A percentile compares a stretch with the other conserved stretches of the same genome.
phyloP scores from a whole-genome alignment of 2,329 filamentous ascomycete genomes.

The Grosmannia clavigera region DNA sequence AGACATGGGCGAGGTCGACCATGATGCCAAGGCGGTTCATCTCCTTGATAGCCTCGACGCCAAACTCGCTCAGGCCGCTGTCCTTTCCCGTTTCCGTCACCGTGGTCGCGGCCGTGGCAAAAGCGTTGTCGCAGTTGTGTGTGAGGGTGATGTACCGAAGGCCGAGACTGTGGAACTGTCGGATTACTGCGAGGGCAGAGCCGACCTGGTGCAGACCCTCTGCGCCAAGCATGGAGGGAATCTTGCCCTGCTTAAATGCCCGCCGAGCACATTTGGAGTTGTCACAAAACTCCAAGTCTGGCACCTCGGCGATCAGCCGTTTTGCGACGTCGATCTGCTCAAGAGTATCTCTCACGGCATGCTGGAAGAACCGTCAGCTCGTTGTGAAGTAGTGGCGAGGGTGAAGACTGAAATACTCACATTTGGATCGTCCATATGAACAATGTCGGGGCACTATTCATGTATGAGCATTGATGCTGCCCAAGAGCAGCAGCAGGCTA shows the following conservation, averaged over 20 bases:
- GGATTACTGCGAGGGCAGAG: conserved; percentile 20
- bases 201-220: conserved; percentile 25
- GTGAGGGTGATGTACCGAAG: conserved; percentile 24
- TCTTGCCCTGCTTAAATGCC: conserved; percentile 20
- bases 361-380: not conserved
- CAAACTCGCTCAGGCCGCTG: conserved; percentile 11
- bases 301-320: conserved; percentile 17
- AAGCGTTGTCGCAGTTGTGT: conserved; percentile 23
- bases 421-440: conserved; percentile 1
- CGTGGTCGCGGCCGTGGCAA: conserved; percentile 19
- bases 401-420: not conserved
- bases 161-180: conserved; percentile 23
- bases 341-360: conserved; percentile 12
- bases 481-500: not conserved
- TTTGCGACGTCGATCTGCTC: conserved; percentile 23
- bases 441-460: not conserved
- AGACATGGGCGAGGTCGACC: conserved; percentile 13
- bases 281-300: conserved; percentile 16
- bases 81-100: conserved; percentile 14
- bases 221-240: conserved; percentile 25
- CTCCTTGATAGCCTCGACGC: conserved; percentile 14
- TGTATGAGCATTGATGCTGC: not conserved
- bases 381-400: too few species aligned
- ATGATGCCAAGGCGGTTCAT: conserved; percentile 20
- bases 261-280: conserved; percentile 15